A percentile compares a stretch with the other conserved stretches of the same genome.
These are phyloP conservation scores for Rhizopus stolonifer DNA, from an alignment of 371 early-diverging fungal species.

Conservation along the genomic window DNA sequence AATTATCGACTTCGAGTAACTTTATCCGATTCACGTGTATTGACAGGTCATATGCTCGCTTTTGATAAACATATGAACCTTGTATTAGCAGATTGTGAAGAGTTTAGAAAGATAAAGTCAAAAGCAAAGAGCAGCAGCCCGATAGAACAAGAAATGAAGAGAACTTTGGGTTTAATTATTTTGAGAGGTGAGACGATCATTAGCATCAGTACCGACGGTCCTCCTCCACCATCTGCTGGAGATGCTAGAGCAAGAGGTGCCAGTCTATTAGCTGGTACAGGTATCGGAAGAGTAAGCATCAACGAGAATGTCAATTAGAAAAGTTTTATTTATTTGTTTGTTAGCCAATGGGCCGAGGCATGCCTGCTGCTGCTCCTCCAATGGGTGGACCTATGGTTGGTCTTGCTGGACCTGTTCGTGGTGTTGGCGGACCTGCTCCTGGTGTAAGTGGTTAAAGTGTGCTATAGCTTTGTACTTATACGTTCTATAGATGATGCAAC, in stretches of 20 bases:
- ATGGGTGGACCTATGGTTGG: slow-evolving; percentile 59
- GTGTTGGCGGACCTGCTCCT: slow-evolving; percentile 90
- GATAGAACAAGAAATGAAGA: slow-evolving; percentile 72
- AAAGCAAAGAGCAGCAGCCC: slow-evolving; percentile 49
- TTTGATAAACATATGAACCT: slow-evolving; percentile 99
- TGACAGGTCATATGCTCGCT: slow-evolving; percentile 97
- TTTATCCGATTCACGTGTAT: slow-evolving; percentile 84
- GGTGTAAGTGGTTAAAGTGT: slow-evolving; percentile 41
- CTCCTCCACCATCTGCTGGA: slow-evolving; percentile 78
- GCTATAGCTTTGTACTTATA: neutral
- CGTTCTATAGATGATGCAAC: slow-evolving; percentile 64
- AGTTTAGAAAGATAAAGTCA: slow-evolving; percentile 87
- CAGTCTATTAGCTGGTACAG: slow-evolving; percentile 69
- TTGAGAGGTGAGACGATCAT: slow-evolving; percentile 93
- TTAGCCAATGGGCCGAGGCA: slow-evolving; percentile 88
- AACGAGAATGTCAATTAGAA: neutral
- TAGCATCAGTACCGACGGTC: slow-evolving; percentile 90
- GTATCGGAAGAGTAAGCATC: slow-evolving; percentile 60
- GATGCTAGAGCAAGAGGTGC: slow-evolving; percentile 55
- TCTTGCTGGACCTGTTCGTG: slow-evolving; percentile 86
- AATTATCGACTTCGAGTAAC: slow-evolving; percentile 95
- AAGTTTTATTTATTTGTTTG: neutral
- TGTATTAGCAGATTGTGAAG: slow-evolving; percentile 96
- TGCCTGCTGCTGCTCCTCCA: slow-evolving; percentile 79
- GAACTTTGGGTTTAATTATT: slow-evolving; percentile 92